phyloP scores from a whole-genome alignment of 2,329 filamentous ascomycete genomes.

The Trichoderma sp. region DNA sequence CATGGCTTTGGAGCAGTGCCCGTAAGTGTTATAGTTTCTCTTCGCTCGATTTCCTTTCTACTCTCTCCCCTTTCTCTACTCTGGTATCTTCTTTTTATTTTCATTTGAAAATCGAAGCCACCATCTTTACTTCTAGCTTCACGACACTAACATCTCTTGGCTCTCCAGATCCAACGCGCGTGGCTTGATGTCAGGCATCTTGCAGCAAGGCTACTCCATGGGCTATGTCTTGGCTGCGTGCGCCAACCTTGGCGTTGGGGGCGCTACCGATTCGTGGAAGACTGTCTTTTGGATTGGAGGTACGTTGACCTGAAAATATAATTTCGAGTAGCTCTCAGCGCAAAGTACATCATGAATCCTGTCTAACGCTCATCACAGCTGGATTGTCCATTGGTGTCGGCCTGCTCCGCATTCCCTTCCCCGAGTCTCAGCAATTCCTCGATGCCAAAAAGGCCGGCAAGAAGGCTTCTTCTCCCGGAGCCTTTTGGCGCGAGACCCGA shows the following conservation, averaged over 20 bases:
- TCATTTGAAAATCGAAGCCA: neutral
- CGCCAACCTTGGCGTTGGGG: conserved; percentile 71
- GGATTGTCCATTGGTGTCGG: conserved; percentile 68
- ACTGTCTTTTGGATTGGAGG: conserved; percentile 70
- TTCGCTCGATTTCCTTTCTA: neutral
- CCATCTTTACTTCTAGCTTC: neutral
- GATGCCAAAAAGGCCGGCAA: conserved; percentile 63
- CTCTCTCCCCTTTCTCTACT: neutral
- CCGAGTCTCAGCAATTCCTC: conserved; percentile 72
- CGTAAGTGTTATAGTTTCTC: conserved; percentile 42
- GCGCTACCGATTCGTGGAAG: conserved; percentile 64
- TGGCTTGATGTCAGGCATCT: conserved; percentile 77
- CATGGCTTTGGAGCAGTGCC: conserved; percentile 73
- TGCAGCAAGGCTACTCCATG: conserved; percentile 79
- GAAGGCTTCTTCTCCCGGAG: conserved; percentile 42
- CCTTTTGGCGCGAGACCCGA: conserved; percentile 69
- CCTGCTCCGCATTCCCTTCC: conserved; percentile 64
- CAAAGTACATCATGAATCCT: neutral
- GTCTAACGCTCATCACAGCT: conserved; percentile 36
- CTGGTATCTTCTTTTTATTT: no score
- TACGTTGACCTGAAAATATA: conserved; percentile 29
- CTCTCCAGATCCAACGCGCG: conserved; percentile 57
- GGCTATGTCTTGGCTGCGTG: conserved; percentile 78
- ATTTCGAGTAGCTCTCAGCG: neutral
- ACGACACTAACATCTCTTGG: conserved; percentile 23